These are phyloP conservation scores for Kernera saxatilis DNA, from an alignment of 345 rosid genomes.

Conservation along the genomic window DNA sequence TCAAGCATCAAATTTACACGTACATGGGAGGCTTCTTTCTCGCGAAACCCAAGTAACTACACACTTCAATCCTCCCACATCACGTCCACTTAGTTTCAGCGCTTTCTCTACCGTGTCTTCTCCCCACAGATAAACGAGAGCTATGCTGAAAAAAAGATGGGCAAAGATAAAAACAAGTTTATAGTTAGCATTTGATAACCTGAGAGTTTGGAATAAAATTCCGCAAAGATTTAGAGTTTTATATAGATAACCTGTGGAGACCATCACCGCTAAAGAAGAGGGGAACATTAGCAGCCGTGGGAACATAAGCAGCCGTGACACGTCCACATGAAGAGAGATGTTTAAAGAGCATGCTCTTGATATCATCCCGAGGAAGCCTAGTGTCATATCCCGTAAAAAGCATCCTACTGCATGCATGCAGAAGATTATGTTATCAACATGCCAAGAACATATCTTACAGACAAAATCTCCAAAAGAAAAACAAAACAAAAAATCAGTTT, in stretches of 20 bases:
- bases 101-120: neutral
- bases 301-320: neutral
- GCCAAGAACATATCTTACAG: too few species aligned
- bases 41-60: too few species aligned
- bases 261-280: too few species aligned
- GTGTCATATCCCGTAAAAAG: neutral
- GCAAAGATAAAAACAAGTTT: too few species aligned
- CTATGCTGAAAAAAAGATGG: neutral
- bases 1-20: too few species aligned
- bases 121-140: neutral
- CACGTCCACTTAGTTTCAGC: neutral
- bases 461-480: too few species aligned
- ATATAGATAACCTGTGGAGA: neutral
- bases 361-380: neutral
- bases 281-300: too few species aligned
- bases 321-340: neutral
- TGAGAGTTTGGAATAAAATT: neutral
- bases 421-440: too few species aligned
- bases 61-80: neutral
- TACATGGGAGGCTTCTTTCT: too few species aligned
- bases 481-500: too few species aligned
- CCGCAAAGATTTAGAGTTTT: too few species aligned
- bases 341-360: neutral
- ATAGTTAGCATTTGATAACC: neutral
- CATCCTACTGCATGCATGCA: too few species aligned